These are phyloP conservation scores for Vanilla planifolia DNA, from an alignment of 106 monocot species.

Conservation along the genomic window DNA sequence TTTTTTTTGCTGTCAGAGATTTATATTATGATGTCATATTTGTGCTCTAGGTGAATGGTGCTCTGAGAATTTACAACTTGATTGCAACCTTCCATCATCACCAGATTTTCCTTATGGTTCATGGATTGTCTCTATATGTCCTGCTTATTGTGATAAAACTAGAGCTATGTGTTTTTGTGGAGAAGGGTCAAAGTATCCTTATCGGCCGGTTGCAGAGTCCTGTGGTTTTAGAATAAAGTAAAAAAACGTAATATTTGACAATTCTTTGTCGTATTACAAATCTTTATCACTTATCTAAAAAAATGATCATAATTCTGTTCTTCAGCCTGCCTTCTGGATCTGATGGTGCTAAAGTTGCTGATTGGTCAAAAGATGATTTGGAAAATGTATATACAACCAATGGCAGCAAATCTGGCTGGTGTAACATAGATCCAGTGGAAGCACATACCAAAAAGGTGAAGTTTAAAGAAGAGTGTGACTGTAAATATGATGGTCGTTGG, in stretches of 20 bases:
- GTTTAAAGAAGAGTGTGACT: slow-evolving; percentile 82
- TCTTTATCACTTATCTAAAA: neutral
- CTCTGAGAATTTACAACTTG: slow-evolving; percentile 39
- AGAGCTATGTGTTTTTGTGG: slow-evolving; percentile 97
- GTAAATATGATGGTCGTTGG: slow-evolving; percentile 76
- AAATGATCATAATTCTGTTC: slow-evolving; percentile 7
- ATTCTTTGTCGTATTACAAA: neutral
- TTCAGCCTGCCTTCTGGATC: slow-evolving; percentile 44
- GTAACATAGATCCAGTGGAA: slow-evolving; percentile 77
- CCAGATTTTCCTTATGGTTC: slow-evolving; percentile 46
- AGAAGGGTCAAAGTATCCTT: slow-evolving; percentile 74
- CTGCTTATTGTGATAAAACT: slow-evolving; percentile 78
- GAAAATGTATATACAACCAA: slow-evolving; percentile 78
- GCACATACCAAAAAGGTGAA: slow-evolving; percentile 61
- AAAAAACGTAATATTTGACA: neutral
- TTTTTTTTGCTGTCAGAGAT: neutral
- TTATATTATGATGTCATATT: neutral
- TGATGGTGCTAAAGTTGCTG: slow-evolving; percentile 31
- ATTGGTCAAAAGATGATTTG: slow-evolving; percentile 62
- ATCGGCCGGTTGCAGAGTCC: slow-evolving; percentile 80
- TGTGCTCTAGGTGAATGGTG: slow-evolving; percentile 64
- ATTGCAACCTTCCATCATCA: slow-evolving; percentile 65
- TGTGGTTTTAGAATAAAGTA: slow-evolving; percentile 82
- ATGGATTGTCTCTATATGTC: slow-evolving; percentile 77
- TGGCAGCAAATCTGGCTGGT: slow-evolving; percentile 70